Percentiles rank a stretch among this genome's conserved stretches.
phyloP scores from a whole-genome alignment of 257 asterid genomes.

The Galeopsis tetrahit region DNA sequence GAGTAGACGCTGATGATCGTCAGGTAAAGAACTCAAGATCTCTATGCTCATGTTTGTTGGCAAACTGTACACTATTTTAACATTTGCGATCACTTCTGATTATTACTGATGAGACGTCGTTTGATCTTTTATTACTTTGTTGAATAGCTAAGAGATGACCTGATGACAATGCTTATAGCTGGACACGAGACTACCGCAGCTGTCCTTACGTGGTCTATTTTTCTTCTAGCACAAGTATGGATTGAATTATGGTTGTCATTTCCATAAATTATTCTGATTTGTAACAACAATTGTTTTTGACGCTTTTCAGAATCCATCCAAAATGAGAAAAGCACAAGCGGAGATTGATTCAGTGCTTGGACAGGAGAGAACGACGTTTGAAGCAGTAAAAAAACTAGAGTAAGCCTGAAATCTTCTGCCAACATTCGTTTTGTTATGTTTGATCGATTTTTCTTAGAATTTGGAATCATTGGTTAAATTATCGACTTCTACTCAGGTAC shows the following conservation, averaged over 20 bases:
- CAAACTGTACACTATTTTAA: not conserved
- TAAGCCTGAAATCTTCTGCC: conserved; percentile 39
- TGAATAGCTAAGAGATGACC: conserved; percentile 90
- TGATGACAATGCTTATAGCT: conserved; percentile 98
- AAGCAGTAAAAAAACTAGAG: conserved; percentile 76
- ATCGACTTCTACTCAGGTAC: conserved; percentile 53
- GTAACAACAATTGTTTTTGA: conserved; percentile 25
- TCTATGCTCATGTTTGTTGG: not conserved
- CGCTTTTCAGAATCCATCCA: conserved; percentile 75
- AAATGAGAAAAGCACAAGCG: conserved; percentile 92
- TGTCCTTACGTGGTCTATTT: conserved; percentile 96
- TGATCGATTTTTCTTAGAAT: not conserved
- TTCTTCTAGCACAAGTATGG: conserved; percentile 87
- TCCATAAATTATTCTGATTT: conserved; percentile 19
- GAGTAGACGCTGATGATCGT: conserved; percentile 94
- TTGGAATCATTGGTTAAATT: not conserved
- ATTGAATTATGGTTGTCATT: not conserved
- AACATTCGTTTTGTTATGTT: conserved; percentile 9
- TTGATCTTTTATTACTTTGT: conserved; percentile 25
- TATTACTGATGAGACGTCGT: conserved; percentile 5
- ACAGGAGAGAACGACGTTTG: conserved; percentile 59
- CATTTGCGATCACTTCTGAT: conserved; percentile 12
- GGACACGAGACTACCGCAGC: conserved; percentile 99
- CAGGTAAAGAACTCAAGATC: conserved; percentile 62
- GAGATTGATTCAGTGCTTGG: conserved; percentile 88